Evolutionary conservation across 2,329 filamentous ascomycete species (phyloP).

Genomic region (Sporothrix sp.): DNA sequence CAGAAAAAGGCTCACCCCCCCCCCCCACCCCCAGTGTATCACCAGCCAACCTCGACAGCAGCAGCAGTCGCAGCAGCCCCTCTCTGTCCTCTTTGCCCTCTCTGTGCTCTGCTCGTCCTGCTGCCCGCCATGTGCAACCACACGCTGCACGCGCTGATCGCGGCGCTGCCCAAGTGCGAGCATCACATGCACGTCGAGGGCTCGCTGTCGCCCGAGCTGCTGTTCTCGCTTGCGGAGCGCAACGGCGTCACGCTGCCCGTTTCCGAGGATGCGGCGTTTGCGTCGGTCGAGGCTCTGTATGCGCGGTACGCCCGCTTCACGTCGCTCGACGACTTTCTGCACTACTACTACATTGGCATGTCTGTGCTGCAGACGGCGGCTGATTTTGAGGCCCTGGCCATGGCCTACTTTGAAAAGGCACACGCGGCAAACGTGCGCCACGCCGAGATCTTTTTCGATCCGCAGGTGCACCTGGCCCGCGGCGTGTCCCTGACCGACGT

Average conservation of each 20-base stretch:
- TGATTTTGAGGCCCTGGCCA: slow-evolving; percentile 67
- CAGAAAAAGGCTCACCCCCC: too few species aligned
- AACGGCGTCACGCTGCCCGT: slow-evolving; percentile 54
- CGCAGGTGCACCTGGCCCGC: slow-evolving; percentile 59
- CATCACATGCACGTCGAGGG: slow-evolving; percentile 76
- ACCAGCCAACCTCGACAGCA: too few species aligned
- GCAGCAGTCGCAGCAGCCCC: too few species aligned
- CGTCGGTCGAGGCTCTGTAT: slow-evolving; percentile 47
- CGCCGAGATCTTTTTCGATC: slow-evolving; percentile 73
- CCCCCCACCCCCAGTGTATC: too few species aligned
- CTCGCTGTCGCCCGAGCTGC: slow-evolving; percentile 57
- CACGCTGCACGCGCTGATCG: slow-evolving; percentile 48
- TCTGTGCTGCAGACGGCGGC: slow-evolving; percentile 51
- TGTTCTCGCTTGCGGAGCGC: slow-evolving; percentile 58
- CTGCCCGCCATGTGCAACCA: slow-evolving; percentile 42
- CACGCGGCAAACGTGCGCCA: slow-evolving; percentile 57
- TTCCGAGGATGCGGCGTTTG: slow-evolving; percentile 50
- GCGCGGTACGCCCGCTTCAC: slow-evolving; percentile 58
- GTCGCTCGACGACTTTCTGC: slow-evolving; percentile 62
- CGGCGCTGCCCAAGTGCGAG: slow-evolving; percentile 65
- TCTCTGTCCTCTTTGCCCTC: background rate
- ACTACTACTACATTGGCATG: slow-evolving; percentile 72
- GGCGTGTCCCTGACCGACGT: slow-evolving; percentile 55
- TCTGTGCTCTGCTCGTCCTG: background rate
- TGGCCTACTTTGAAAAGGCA: slow-evolving; percentile 59